phyloP scores from a whole-genome alignment of 1,284 basidiomycete species.

The Microbotryum lychnidis-dioicae region DNA sequence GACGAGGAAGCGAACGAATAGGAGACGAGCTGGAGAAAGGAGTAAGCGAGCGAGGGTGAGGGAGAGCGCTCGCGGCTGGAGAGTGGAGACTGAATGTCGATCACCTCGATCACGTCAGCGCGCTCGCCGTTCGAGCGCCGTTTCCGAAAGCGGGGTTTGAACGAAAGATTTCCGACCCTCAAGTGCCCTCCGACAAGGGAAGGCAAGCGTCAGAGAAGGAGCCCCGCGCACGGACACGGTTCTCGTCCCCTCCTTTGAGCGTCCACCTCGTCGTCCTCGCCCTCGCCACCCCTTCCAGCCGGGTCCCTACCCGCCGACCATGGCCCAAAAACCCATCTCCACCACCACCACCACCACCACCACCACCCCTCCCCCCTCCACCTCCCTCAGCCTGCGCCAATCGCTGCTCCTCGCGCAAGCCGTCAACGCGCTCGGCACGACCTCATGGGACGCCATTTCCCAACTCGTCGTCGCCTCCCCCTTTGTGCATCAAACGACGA shows the following conservation, averaged over 20 bases:
- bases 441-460: slow-evolving; percentile 6
- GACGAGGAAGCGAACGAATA: neutral
- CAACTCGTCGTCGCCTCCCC: neutral
- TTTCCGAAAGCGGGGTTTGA: neutral
- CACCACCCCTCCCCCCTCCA: neutral
- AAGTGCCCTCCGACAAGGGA: no score
- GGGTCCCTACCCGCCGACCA: neutral
- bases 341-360: neutral
- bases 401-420: slow-evolving; percentile 18
- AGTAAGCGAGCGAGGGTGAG: neutral
- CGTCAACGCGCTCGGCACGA: slow-evolving; percentile 12
- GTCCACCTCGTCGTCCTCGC: neutral
- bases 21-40: neutral
- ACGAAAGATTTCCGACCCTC: no score
- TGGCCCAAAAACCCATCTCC: neutral
- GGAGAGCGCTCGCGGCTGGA: neutral
- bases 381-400: neutral
- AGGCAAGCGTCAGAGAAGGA: no score
- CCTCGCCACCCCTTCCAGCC: neutral
- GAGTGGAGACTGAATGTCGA: no score
- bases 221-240: neutral
- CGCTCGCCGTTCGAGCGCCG: neutral
- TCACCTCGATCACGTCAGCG: neutral
- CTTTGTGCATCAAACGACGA: no score
- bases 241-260: neutral